Percentiles rank a stretch among this genome's conserved stretches.
phyloP scores from a whole-genome alignment of 108 stramenopile genomes.

The Cyclotella sp. region DNA sequence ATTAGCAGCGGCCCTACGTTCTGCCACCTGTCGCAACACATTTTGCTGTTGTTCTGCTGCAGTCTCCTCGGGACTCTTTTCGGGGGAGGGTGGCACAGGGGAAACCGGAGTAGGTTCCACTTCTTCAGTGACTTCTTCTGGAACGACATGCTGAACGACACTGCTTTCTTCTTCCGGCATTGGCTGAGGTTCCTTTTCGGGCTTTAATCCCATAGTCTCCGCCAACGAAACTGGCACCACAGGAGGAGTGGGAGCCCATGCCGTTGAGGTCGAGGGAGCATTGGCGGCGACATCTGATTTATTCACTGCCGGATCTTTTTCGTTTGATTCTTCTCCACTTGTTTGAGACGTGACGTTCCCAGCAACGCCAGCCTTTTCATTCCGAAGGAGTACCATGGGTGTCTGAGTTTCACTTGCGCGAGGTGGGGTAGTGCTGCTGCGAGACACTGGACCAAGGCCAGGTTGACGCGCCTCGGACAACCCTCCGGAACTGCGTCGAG shows the following conservation, averaged over 20 bases:
- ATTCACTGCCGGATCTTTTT: slow-evolving; percentile 7
- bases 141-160: not conserved
- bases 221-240: slow-evolving; percentile 18
- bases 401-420: slow-evolving; percentile 4
- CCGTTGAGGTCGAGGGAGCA: not conserved
- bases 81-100: slow-evolving; percentile 3
- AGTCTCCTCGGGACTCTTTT: slow-evolving; percentile 26
- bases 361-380: not conserved
- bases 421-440: not conserved
- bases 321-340: slow-evolving; percentile 14
- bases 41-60: slow-evolving; percentile 40
- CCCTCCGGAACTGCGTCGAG: slow-evolving; percentile 1
- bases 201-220: not conserved
- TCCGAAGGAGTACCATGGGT: slow-evolving; percentile 32
- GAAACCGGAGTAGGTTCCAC: not conserved
- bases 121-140: not conserved
- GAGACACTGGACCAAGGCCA: not conserved
- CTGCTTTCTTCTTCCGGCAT: not conserved
- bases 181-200: not conserved
- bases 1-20: slow-evolving; percentile 33
- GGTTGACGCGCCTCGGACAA: slow-evolving; percentile 19
- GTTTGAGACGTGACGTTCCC: not conserved
- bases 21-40: slow-evolving; percentile 34
- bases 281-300: slow-evolving; percentile 13
- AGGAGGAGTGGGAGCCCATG: slow-evolving; percentile 35